Conservation (phyloP, 2,329 filamentous ascomycete genomes). For the Trichoderma semiorbis region DNA sequence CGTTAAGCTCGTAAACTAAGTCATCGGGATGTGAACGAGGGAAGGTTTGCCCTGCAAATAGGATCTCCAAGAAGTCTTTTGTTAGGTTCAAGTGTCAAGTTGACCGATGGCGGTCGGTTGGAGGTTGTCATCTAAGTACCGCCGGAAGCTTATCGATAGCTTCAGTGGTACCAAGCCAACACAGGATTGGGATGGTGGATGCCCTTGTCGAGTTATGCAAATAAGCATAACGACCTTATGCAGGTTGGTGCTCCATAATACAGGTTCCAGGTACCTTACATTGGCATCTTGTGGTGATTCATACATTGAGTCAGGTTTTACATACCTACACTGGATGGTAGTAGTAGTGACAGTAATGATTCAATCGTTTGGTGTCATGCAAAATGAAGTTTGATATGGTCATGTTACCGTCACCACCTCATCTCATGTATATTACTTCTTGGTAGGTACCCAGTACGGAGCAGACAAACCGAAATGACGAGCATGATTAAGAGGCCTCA, state of each 20-base stretch:
- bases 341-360: neutral
- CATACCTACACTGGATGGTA: neutral
- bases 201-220: neutral
- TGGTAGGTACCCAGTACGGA: neutral
- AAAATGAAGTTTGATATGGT: neutral
- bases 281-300: neutral
- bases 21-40: neutral
- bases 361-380: neutral
- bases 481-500: constrained; percentile 12
- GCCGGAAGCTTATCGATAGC: constrained; percentile 12
- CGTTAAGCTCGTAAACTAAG: neutral
- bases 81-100: neutral
- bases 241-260: neutral
- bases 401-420: neutral
- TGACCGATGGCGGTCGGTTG: neutral
- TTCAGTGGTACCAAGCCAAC: neutral
- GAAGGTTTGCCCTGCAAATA: neutral
- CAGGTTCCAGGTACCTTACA: neutral
- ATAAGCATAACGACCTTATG: neutral
- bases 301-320: neutral
- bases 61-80: constrained; percentile 1
- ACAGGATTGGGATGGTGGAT: neutral
- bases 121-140: constrained; percentile 8
- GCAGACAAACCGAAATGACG: constrained; percentile 9
- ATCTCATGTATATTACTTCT: neutral